phyloP scores from a whole-genome alignment of 2,329 filamentous ascomycete genomes.

The Neoarthrinium moseri region DNA sequence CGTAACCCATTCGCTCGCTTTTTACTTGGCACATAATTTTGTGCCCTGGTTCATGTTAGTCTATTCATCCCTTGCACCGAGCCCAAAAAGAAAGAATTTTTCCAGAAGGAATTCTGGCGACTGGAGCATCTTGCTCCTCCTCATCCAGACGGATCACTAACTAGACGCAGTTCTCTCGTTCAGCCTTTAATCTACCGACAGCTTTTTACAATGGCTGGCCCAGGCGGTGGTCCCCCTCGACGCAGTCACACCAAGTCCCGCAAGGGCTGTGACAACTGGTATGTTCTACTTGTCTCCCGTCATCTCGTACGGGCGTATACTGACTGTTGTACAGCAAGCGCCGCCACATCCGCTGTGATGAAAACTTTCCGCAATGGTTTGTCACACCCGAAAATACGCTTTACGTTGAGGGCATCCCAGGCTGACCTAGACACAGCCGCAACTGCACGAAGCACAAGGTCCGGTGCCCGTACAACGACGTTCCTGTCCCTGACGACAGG shows the following conservation, averaged over 20 bases:
- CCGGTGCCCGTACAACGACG: conserved; percentile 96
- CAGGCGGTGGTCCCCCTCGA: conserved; percentile 87
- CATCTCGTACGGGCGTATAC: conserved; percentile 6
- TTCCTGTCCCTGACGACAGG: conserved; percentile 64
- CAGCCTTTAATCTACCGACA: conserved; percentile 21
- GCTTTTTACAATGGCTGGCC: conserved; percentile 74
- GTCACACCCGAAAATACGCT: conserved; percentile 23
- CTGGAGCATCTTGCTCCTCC: too few relatives aligned
- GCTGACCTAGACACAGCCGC: conserved; percentile 55
- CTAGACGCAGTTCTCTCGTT: conserved; percentile 36
- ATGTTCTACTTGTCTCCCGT: conserved; percentile 23
- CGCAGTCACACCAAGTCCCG: conserved; percentile 95
- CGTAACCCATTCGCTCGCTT: conserved; percentile 28
- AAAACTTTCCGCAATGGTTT: conserved; percentile 96
- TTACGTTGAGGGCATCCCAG: background rate
- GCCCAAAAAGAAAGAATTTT: too few relatives aligned
- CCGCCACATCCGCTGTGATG: conserved; percentile 95
- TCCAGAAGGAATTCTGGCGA: too few relatives aligned
- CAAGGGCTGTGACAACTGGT: conserved; percentile 95
- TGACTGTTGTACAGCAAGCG: conserved; percentile 61
- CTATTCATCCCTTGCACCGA: background rate
- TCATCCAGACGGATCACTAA: conserved; percentile 20
- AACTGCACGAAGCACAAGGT: conserved; percentile 99
- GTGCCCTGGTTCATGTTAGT: conserved; percentile 28
- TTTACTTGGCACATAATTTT: conserved; percentile 22